A percentile compares a stretch with the other conserved stretches of the same genome.
phyloP scores from a whole-genome alignment of 495 filamentous ascomycete genomes.

The Penicillium paxilli region DNA sequence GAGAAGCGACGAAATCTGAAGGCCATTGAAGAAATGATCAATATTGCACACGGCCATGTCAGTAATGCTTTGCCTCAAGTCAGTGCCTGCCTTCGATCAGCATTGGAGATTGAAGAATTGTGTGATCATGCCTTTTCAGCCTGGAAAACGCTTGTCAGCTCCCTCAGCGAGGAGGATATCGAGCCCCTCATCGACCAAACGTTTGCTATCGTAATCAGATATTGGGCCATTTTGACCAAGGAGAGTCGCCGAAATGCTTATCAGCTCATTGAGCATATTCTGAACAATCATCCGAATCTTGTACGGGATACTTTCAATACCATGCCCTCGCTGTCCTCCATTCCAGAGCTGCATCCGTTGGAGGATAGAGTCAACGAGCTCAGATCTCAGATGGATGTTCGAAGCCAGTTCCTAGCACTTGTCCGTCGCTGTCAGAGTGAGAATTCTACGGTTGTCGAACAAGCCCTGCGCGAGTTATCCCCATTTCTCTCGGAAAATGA shows the following conservation, averaged over 20 bases:
- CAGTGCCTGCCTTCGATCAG: conserved; percentile 78
- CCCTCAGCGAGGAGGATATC: conserved; percentile 76
- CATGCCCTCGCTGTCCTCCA: conserved; percentile 75
- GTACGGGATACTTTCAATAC: conserved; percentile 65
- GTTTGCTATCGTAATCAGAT: conserved; percentile 77
- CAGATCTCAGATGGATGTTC: conserved; percentile 58
- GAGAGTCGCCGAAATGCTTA: conserved; percentile 56
- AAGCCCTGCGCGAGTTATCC: conserved; percentile 74
- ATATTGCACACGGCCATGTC: conserved; percentile 64
- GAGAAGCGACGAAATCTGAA: conserved; percentile 75
- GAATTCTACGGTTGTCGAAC: conserved; percentile 76
- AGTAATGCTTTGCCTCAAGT: conserved; percentile 85
- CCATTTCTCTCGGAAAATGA: conserved; percentile 72
- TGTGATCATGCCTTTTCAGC: conserved; percentile 76
- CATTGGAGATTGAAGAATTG: conserved; percentile 69
- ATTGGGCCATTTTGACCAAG: conserved; percentile 70
- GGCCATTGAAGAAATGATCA: conserved; percentile 87
- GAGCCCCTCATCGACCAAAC: conserved; percentile 78
- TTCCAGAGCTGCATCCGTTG: conserved; percentile 65
- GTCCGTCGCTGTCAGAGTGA: conserved; percentile 74
- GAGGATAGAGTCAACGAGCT: conserved; percentile 62
- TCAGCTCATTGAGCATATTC: conserved; percentile 61
- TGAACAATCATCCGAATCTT: conserved; percentile 57
- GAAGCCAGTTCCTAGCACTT: conserved; percentile 67
- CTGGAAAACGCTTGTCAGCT: conserved; percentile 76